A percentile compares a stretch with the other conserved stretches of the same genome.
Evolutionary conservation across 148 eudicot genomes (phyloP).

Genomic region (Chenopodium quinoa): DNA sequence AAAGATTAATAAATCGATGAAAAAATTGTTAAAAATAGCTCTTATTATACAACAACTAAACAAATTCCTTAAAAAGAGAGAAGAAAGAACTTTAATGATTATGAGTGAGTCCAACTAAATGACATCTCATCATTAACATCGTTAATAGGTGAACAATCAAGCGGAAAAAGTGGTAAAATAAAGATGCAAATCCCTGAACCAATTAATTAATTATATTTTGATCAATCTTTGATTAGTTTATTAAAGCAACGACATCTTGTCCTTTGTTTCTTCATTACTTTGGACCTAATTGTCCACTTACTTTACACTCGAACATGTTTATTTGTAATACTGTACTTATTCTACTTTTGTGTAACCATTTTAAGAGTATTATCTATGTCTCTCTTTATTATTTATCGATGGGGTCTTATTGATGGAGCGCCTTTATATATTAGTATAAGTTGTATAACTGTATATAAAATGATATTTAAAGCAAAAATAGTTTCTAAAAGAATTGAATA

Average conservation of each 20-base stretch:
- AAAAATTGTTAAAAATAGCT: background rate
- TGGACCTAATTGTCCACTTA: slow-evolving; percentile 8
- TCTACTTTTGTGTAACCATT: background rate
- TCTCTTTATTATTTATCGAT: background rate
- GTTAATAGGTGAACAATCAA: background rate
- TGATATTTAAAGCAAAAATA: too few relatives aligned
- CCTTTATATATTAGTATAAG: too few relatives aligned
- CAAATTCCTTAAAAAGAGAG: background rate
- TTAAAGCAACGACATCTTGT: slow-evolving; percentile 10
- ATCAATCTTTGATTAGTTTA: background rate
- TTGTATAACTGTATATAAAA: too few relatives aligned
- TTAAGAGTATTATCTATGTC: background rate
- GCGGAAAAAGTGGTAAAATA: slow-evolving; percentile 12
- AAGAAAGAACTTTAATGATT: slow-evolving; percentile 21
- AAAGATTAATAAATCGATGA: too few relatives aligned
- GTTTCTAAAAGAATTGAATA: background rate
- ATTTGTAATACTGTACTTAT: background rate
- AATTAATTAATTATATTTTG: background rate
- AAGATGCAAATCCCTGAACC: slow-evolving; percentile 7
- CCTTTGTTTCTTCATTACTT: slow-evolving; percentile 1
- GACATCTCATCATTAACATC: slow-evolving; percentile 24
- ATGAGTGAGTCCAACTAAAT: slow-evolving; percentile 7
- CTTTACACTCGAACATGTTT: background rate
- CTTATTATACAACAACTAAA: background rate
- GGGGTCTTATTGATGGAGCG: background rate